Base-by-base conservation (phyloP, 805 yeast species). In the Candida caryicola region DNA sequence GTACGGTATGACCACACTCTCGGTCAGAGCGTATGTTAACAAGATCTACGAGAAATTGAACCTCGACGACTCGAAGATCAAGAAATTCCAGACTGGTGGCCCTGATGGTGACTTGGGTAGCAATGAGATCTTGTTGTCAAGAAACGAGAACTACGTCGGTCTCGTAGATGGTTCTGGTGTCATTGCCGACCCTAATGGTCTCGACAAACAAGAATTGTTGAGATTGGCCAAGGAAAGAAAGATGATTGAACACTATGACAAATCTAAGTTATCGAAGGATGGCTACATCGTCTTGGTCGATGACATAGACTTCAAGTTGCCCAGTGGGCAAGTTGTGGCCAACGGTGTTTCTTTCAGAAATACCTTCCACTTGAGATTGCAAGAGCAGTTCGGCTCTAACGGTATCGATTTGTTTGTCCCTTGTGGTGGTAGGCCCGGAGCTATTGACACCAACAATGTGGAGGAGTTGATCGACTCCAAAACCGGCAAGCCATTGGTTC, bases 91-190 rank as follows among this genome's bases (percentile, higher is more conserved):
- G 71, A 93, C 97, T 39, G 99, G 98, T 66, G 99, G 99, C 32
- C 98, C 98, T 47, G 97, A 93, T 64, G 99, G 99, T 57, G 99
- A 91, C 65, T 73, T 91, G 50, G 99, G 99, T 21, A 85, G 95
- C 17, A 93, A 91, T 62, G 99, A 91, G 69, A 93, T 91, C 54
- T 72, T 87, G 50, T 74, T 91, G 43, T 88, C 97, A 1, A 73
- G 82, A 36, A 77, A 81, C 43, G 99, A 91, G 68, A 74, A 69
- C 33, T 93, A 93, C 58, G 83, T 89, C 49, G 95, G 87, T 37
- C 64, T 91, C 34, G 93, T 91, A 34, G 99, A 91, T 63, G 99
- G 99, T 16, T 84, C 95, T 4, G 99, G 99, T 61, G 96, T 89
- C 14, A 66, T 93, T 39, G 89, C 84, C 47, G 99, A 91, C 70